These are phyloP conservation scores for Wickerhamiella cacticola DNA, from an alignment of 805 yeast species.

Conservation along the genomic window DNA sequence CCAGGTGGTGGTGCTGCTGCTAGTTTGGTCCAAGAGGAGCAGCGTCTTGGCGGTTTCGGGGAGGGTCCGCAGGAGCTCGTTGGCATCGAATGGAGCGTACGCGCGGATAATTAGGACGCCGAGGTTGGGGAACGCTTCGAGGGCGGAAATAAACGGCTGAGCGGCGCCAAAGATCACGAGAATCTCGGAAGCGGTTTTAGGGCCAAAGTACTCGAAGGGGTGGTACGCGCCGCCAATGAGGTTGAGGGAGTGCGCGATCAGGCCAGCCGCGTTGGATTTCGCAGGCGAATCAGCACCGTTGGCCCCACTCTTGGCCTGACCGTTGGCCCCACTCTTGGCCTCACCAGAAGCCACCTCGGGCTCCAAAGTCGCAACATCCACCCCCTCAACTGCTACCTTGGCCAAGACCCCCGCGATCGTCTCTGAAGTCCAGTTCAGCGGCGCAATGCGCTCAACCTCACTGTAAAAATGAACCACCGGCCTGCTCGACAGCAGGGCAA, in stretches of 20 bases:
- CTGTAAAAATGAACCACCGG: slow-evolving; percentile 65
- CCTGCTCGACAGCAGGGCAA: slow-evolving; percentile 37
- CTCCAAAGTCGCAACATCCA: slow-evolving; percentile 14
- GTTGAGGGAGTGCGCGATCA: too few relatives aligned
- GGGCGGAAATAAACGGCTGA: slow-evolving; percentile 31
- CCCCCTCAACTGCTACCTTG: slow-evolving; percentile 17
- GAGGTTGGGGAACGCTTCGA: slow-evolving; percentile 27
- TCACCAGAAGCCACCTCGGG: slow-evolving; percentile 18
- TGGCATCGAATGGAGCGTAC: slow-evolving; percentile 61
- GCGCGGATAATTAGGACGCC: slow-evolving; percentile 48
- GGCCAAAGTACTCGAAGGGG: slow-evolving; percentile 36
- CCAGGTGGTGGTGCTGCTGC: slow-evolving; percentile 35
- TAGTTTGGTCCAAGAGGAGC: slow-evolving; percentile 56
- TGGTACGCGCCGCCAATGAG: slow-evolving; percentile 30
- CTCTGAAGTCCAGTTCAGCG: slow-evolving; percentile 21
- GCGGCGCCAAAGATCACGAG: slow-evolving; percentile 55
- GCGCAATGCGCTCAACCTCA: slow-evolving; percentile 17
- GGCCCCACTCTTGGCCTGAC: too few relatives aligned
- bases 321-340: slow-evolving; percentile 9
- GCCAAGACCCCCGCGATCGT: slow-evolving; percentile 21
- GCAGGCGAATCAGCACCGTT: slow-evolving; percentile 18
- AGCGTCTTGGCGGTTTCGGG: slow-evolving; percentile 47
- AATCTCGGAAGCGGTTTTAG: slow-evolving; percentile 36
- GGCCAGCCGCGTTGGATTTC: slow-evolving; percentile 27
- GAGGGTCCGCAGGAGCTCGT: slow-evolving; percentile 37